Evolutionary conservation across 805 yeast species (phyloP), one percentile per base, ranked within the genome.

Genomic region (Kodamaea kakaduensis): DNA sequence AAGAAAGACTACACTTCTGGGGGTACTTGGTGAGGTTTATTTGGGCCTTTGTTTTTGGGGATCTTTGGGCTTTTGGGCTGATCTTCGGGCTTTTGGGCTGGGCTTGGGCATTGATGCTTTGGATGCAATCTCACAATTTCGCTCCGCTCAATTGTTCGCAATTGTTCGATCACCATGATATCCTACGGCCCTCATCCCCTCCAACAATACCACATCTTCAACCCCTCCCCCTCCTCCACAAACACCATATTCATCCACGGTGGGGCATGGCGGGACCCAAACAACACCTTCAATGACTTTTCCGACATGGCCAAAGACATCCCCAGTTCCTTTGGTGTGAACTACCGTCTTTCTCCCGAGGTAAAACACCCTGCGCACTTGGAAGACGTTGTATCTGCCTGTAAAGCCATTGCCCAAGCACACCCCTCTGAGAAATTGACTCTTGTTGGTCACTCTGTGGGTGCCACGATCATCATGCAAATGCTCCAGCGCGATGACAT

Each of bases 251-350:
- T 77, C 45, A 70, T 86, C 25, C 96, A 86, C 57, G 96, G 96
- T 1, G 96, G 96, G 0, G 94, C 88, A 0, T 86, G 95, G 95
- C 67, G 85, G 42, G 94, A 83, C 49, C 75, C 78, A 1, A 52
- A 43, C 3, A 80, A 81, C 50, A 80, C 88, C 0, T 69, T 60
- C 17, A 56, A 68, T 25, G 90, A 82, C 47, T 77, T 75, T 36
- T 61, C 60, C 7, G 45, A 43, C 9, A 39, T 78, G 28, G 43
- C 56, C 15, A 23, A 34, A 6, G 36, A 31, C 13, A 33, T 46
- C n/a, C 23, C 27, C 5, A 59, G 57, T 34, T 21, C 61, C 6
- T 46, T 67, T 16, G 58, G 69, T 1, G 36, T 58, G 2, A 86
- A 84, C 47, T 86, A 86, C 56, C 61, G 89, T 20, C 61, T 86